Base-by-base conservation (phyloP, 371 early-diverging fungal species). In the Syncephalis plumigaleata region DNA sequence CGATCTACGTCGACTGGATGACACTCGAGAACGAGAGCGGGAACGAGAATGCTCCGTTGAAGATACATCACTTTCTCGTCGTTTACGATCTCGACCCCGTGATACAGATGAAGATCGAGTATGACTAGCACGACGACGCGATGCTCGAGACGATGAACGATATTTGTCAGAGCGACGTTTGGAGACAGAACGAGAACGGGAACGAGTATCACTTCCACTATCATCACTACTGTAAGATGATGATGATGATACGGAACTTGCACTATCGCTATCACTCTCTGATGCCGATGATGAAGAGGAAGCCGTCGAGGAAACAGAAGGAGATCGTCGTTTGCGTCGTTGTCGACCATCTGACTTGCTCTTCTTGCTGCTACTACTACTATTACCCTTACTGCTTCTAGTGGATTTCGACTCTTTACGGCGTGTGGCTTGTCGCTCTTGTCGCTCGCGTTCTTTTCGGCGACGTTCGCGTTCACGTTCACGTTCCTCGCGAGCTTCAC, bases 401-500 rank as follows among this genome's bases (percentile, higher is more conserved):
- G 39, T 4, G 44, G 50, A 5, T 54, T 52, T 2, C 25, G 37
- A 20, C 52, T 53, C 17, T 43, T 55, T 31, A 26, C 51, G 37
- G 36, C 55, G 45, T 25, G 40, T 43, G 44, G 60, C 47, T 16
- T 59, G 50, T 55, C 64, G 53, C 44, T 65, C 55, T 49, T 61
- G 25, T 36, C 59, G 37, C 39, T 49, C 51, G 24, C 50, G 20
- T 39, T 48, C 24, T 48, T 43, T 18, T 44, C 47, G 1, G 51
- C 63, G 42, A 55, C 52, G 43, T 22, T 43, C 43, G 16, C 24
- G 16, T 24, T 43, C 18, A 18, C 20, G 15, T 43, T 46, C 49
- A 9, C 47, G 52, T 38, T 64, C 62, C 4, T 48, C 37, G 18
- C 53, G 52, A 7, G 57, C 59, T 42, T 69, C 70, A 36, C 53